phyloP scores from a whole-genome alignment of 2,329 filamentous ascomycete genomes.

The Chalaropsis thielavioides region DNA sequence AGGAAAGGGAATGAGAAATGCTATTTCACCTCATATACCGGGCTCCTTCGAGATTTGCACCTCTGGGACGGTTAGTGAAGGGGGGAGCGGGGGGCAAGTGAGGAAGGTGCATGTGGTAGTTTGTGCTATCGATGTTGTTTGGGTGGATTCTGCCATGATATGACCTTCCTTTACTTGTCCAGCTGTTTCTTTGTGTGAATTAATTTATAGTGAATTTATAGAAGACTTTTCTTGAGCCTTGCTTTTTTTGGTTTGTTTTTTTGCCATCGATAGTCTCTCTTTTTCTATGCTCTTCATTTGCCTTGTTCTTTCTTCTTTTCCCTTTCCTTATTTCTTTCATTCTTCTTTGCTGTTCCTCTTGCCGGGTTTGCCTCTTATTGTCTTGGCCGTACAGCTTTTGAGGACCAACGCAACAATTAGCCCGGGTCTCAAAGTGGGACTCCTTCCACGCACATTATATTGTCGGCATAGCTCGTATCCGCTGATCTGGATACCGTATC shows the following conservation, averaged over 20 bases:
- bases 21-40: neutral
- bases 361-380: neutral
- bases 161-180: neutral
- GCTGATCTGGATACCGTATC: neutral
- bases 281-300: neutral
- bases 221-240: neutral
- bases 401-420: no score
- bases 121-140: neutral
- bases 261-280: neutral
- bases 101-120: neutral
- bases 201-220: neutral
- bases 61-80: no score
- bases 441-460: neutral
- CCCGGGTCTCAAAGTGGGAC: neutral
- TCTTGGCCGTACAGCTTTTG: neutral
- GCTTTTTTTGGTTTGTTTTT: neutral
- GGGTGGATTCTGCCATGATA: neutral
- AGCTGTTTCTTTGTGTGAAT: neutral
- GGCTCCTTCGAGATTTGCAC: no score
- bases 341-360: neutral
- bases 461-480: constrained; percentile 1
- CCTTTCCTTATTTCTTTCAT: neutral
- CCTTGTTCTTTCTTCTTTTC: neutral
- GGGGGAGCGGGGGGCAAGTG: neutral
- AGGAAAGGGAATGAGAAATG: neutral